Base-by-base conservation (phyloP, 768 basidiomycete genomes). In the Mycena rosella region DNA sequence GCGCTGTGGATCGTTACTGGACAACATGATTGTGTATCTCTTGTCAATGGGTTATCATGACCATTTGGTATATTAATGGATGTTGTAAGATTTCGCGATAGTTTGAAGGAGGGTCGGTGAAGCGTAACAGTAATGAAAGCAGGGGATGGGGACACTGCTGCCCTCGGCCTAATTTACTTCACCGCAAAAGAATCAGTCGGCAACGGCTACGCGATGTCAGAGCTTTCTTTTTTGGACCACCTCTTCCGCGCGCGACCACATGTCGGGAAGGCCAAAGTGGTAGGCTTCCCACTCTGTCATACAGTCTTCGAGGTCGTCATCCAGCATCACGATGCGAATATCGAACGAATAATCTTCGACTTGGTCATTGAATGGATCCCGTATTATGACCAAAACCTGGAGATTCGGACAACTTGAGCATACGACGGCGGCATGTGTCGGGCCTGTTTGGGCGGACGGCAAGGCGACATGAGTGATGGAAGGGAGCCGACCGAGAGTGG, bases 201-300 rank as follows among this genome's bases (percentile, higher is more conserved):
- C 8, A 10, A 38, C 15, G 38, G 38, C 38, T 44, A 5, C n/a
- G n/a, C 20, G 42, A 44, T n/a, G 42, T 20, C 2, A 44, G 18
- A 44, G 49, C 29, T 38, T 26, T 20, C 34, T 38, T 42, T 59
- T 3, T 5, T 29, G 58, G 13, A 66, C 3, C 30, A 48, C 32
- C 24, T 20, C n/a, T 27, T 66, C 65, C 10, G 58, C 65, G 29
- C 20, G 26, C 15, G 51, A 27, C 65, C 58, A 66, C n/a, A 60
- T 53, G 26, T 60, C 40, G 5, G 24, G 13, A 13, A 26, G 38
- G 14, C 34, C 57, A 17, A 42, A 52, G 22, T 58, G 8, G 15
- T 8, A n/a, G 7, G 38, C 56, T 44, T 54, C 52, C 65, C 65
- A 66, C 20, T 66, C 52, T 18, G n/a, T 17, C 2, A 8, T 44